phyloP scores from a whole-genome alignment of 208 protist genomes.

The Leishmania martiniquensis region DNA sequence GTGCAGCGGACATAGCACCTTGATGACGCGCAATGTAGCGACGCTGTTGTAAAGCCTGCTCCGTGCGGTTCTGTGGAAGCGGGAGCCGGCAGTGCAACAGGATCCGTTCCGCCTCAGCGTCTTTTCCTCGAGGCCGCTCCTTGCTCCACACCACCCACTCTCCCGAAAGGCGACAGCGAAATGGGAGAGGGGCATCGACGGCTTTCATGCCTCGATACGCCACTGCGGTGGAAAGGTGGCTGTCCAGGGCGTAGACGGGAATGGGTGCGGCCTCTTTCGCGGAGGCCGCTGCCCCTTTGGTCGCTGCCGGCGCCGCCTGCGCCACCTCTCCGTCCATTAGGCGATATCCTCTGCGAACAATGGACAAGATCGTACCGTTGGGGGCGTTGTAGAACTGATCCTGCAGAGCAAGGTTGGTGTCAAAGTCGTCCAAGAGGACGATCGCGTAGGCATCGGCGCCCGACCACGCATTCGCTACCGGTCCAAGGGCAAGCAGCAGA shows the following conservation, averaged over 20 bases:
- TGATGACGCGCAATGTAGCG: conserved; percentile 37
- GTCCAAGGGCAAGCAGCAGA: neutral
- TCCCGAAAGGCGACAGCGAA: conserved; percentile 52
- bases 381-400: conserved; percentile 58
- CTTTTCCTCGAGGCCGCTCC: neutral
- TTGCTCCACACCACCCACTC: conserved; percentile 83
- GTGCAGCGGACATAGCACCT: conserved; percentile 19
- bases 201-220: conserved; percentile 7
- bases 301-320: neutral
- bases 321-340: conserved; percentile 15
- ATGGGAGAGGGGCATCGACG: conserved; percentile 25
- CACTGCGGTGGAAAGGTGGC: conserved; percentile 6
- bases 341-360: conserved; percentile 33
- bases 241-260: conserved; percentile 13
- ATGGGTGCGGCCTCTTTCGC: neutral
- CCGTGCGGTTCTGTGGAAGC: conserved; percentile 39
- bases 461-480: conserved; percentile 29
- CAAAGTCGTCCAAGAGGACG: conserved; percentile 41
- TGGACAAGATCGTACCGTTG: conserved; percentile 23
- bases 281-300: neutral
- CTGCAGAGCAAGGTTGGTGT: conserved; percentile 33
- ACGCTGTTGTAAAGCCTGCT: conserved; percentile 27
- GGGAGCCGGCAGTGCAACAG: conserved; percentile 87
- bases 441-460: conserved; percentile 47
- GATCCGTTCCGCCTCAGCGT: conserved; percentile 9